Evolutionary conservation across 371 early-diverging fungal genomes (phyloP).

Genomic region (Mucor piriformis): DNA sequence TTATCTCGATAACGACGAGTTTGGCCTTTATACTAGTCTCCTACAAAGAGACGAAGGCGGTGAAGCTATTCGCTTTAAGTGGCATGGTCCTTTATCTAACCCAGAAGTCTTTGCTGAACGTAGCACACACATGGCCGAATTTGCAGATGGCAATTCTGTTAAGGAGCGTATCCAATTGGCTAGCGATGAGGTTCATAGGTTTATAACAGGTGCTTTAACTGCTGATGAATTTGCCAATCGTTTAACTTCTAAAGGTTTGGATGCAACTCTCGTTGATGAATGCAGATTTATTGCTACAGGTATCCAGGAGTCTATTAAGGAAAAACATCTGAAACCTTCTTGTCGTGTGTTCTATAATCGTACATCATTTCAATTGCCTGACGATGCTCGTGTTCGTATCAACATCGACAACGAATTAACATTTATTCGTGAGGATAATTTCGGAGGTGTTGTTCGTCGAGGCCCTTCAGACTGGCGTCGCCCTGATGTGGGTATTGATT

Average conservation of each 20-base stretch:
- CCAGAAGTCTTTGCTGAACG: slow-evolving; percentile 88
- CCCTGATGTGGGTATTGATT: slow-evolving; percentile 82
- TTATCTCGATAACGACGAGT: slow-evolving; percentile 94
- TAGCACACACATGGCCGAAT: slow-evolving; percentile 94
- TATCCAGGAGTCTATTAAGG: slow-evolving; percentile 75
- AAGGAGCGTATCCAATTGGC: slow-evolving; percentile 92
- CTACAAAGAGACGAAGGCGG: slow-evolving; percentile 94
- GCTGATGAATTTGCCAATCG: slow-evolving; percentile 73
- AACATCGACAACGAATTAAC: slow-evolving; percentile 97
- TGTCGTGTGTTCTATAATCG: slow-evolving; percentile 95
- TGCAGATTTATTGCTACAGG: slow-evolving; percentile 76
- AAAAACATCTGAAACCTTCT: slow-evolving; percentile 79
- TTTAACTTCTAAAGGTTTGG: slow-evolving; percentile 73
- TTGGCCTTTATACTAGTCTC: slow-evolving; percentile 91
- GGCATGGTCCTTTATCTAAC: slow-evolving; percentile 72
- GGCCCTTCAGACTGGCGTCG: slow-evolving; percentile 90
- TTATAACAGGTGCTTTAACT: slow-evolving; percentile 77
- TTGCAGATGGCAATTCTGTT: slow-evolving; percentile 90
- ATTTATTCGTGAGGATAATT: slow-evolving; percentile 96
- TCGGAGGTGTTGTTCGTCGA: slow-evolving; percentile 60
- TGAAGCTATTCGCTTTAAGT: slow-evolving; percentile 89
- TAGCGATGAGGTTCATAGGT: slow-evolving; percentile 85
- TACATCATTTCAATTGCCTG: slow-evolving; percentile 97
- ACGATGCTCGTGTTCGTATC: slow-evolving; percentile 91
- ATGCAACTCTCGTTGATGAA: slow-evolving; percentile 76